phyloP scores from a whole-genome alignment of 345 rosid genomes.

The Hibiscus trionum region DNA sequence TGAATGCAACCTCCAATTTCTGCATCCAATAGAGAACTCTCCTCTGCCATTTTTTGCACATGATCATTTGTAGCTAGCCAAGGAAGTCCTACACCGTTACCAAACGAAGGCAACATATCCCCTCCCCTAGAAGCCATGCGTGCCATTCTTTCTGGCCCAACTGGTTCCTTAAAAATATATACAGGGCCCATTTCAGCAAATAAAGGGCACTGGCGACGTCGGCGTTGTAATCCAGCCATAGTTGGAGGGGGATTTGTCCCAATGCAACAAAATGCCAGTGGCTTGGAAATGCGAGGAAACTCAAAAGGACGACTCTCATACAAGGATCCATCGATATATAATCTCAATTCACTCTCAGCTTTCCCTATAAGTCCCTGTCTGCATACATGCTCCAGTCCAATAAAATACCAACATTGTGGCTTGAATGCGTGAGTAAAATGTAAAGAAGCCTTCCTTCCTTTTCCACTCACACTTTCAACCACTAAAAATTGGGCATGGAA shows the following conservation, averaged over 20 bases:
- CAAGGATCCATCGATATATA: conserved; percentile 89
- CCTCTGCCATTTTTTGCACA: conserved; percentile 55
- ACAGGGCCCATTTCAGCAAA: conserved; percentile 99
- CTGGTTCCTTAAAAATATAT: conserved; percentile 93
- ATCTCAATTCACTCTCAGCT: conserved; percentile 86
- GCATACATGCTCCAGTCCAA: conserved; percentile 85
- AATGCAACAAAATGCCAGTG: conserved; percentile 94
- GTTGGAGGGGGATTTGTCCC: conserved; percentile 99
- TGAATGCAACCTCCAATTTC: conserved; percentile 85
- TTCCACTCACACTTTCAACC: conserved; percentile 92
- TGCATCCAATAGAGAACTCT: conserved; percentile 74
- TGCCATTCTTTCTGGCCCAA: conserved; percentile 90
- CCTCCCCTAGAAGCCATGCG: conserved; percentile 93
- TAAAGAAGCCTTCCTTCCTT: conserved; percentile 86
- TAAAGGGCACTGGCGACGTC: conserved; percentile 96
- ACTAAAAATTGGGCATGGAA: conserved; percentile 98
- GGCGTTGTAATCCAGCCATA: conserved; percentile 96
- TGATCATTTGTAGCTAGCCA: conserved; percentile 80
- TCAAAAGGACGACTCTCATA: conserved; percentile 93
- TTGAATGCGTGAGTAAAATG: conserved; percentile 99
- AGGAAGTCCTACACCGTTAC: conserved; percentile 92
- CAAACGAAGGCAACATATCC: conserved; percentile 83
- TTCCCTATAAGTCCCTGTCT: conserved; percentile 87
- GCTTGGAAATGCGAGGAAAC: conserved; percentile 87
- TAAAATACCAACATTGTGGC: conserved; percentile 98